Conservation (phyloP, 2,329 filamentous ascomycete species). For the Neofusicoccum sp. region DNA sequence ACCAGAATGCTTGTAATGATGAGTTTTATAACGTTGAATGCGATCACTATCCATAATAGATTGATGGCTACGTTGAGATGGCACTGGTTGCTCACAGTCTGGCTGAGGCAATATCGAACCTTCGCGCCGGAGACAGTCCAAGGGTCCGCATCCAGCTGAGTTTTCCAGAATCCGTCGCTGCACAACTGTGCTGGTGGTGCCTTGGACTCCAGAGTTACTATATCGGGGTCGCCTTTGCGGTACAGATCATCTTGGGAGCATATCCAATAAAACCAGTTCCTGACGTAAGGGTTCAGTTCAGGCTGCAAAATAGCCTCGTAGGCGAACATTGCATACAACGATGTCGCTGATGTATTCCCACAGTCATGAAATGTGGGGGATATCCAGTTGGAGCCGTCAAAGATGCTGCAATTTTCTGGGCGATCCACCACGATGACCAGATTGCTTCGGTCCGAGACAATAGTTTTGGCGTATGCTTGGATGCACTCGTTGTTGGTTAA, state of each 20-base stretch:
- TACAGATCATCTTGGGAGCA: neutral
- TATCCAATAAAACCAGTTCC: constrained; percentile 10
- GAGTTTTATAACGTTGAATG: neutral
- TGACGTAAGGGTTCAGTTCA: neutral
- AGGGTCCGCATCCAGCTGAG: neutral
- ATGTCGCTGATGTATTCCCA: neutral
- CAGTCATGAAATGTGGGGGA: neutral
- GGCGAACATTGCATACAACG: neutral
- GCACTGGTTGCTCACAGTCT: neutral
- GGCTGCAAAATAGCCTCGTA: neutral
- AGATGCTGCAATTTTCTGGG: neutral
- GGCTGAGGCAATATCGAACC: neutral
- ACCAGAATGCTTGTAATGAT: neutral
- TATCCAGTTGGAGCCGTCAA: neutral
- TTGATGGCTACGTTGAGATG: neutral
- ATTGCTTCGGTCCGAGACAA: neutral
- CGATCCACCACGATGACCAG: neutral
- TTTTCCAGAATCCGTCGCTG: neutral
- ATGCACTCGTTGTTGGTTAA: constrained; percentile 9
- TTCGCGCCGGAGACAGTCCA: neutral
- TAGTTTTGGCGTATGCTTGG: neutral
- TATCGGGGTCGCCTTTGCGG: neutral
- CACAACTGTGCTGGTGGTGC: neutral
- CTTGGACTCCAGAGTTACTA: neutral
- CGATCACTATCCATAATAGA: neutral